Evolutionary conservation across 805 yeast species (phyloP).

Genomic region (Grigorovia humatica): DNA sequence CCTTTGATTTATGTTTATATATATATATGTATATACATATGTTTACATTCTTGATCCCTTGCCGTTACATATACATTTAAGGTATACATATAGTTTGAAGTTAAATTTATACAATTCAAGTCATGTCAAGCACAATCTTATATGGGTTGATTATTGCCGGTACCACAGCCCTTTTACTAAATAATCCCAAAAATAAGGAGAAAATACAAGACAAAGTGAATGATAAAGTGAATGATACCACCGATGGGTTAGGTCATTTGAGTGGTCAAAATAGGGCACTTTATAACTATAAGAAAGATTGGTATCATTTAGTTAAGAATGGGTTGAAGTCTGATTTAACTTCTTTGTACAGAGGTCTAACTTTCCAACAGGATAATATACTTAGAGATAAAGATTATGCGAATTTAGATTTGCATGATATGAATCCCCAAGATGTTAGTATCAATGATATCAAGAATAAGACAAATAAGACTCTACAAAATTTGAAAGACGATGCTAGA

Average conservation of each 20-base stretch:
- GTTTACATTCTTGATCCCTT: not conserved
- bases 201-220: not conserved
- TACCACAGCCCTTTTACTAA: not conserved
- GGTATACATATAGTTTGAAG: no score
- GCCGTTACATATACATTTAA: not conserved
- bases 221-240: not conserved
- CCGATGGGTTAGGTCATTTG: not conserved
- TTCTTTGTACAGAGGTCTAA: not conserved
- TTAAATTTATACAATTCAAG: not conserved
- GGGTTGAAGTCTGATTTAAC: not conserved
- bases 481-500: conserved; percentile 28
- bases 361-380: not conserved
- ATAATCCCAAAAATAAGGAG: not conserved
- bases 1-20: no score
- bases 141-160: not conserved
- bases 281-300: not conserved
- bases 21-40: no score
- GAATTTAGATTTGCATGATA: not conserved
- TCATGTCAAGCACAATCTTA: not conserved
- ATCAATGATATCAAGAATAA: not conserved
- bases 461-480: not conserved
- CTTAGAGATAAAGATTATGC: not conserved
- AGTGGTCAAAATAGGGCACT: not conserved
- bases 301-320: not conserved
- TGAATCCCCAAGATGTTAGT: not conserved